Conservation (phyloP, 1,139 yeast genomes). For the Debaryomyces sp. region DNA sequence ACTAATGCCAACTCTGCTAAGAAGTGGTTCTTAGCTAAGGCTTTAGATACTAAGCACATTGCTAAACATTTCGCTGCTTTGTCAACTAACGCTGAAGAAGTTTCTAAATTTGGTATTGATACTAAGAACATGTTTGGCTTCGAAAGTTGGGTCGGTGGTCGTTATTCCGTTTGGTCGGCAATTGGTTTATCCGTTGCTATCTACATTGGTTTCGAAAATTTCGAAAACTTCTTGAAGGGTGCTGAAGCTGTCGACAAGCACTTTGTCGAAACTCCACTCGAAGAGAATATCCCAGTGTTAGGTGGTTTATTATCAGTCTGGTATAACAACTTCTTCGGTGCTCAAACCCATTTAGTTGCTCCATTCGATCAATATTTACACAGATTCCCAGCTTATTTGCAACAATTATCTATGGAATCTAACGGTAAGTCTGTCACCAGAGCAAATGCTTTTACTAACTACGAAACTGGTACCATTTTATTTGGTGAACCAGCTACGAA, state of each 20-base stretch:
- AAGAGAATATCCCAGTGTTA: conserved; percentile 86
- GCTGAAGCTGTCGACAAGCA: conserved; percentile 97
- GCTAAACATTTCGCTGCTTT: conserved; percentile 98
- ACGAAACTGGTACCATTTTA: conserved; percentile 92
- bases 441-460: conserved; percentile 85
- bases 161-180: conserved; percentile 99
- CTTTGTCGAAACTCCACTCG: conserved; percentile 80
- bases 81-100: conserved; percentile 90
- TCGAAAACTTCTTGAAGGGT: conserved; percentile 88
- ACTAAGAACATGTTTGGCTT: conserved; percentile 98
- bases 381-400: conserved; percentile 98
- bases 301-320: conserved; percentile 95
- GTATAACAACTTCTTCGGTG: conserved; percentile 98
- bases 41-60: conserved; percentile 69
- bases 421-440: conserved; percentile 97
- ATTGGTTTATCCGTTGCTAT: conserved; percentile 95
- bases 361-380: conserved; percentile 98
- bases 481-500: conserved; percentile 99
- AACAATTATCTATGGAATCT: conserved; percentile 98
- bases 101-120: conserved; percentile 93
- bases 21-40: conserved; percentile 82
- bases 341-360: conserved; percentile 97
- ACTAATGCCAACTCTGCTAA: conserved; percentile 96
- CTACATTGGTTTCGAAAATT: conserved; percentile 93
- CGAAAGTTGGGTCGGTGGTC: conserved; percentile 98